Evolutionary conservation across 805 yeast species (phyloP), one percentile per base, ranked within the genome.

Genomic region (Metschnikowia continentalis): DNA sequence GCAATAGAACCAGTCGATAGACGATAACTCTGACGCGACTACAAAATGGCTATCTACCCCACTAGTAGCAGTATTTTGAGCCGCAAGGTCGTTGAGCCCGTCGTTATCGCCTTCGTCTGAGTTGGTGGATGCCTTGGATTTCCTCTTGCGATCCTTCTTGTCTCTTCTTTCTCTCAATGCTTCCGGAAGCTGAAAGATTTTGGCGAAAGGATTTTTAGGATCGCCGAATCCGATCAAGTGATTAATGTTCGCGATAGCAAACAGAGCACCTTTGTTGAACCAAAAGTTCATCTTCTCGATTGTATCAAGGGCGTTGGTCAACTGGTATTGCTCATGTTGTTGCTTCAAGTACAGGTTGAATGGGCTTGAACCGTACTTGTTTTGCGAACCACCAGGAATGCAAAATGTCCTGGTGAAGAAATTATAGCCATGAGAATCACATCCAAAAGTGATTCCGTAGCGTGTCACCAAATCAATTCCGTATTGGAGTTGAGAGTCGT

Each of bases 171-270:
- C 90, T 53, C 80, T 84, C 54, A 88, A 67, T 15, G 84, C 88
- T 60, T 84, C 87, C 0, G 91, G 86, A 20, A 88, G 69, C 50
- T 80, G 83, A 66, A 88, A 88, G 13, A 88, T 63, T 59, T 83
- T 80, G 5, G 92, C 90, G 68, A 87, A 86, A 17, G 92, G 90
- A 61, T 85, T 87, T 42, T 75, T 74, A 5, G 87, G 77, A 61
- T 85, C 86, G 33, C 94, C 95, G 66, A 87, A 84, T 1, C 94
- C 94, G 42, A 85, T 79, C 48, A 87, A 63, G 68, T 87, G 92
- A 59, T 82, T 78, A 48, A 88, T 81, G 60, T 87, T 88, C 26
- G 90, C 82, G 44, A 86, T 73, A 2, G 94, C 92, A 72, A 88
- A 86, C 36, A 83, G 77, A 3, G 90, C 79, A 1, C 89, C 83